These are phyloP conservation scores for Pestalotiopsis sp. DNA, from an alignment of 2,329 filamentous ascomycete species.

Conservation along the genomic window DNA sequence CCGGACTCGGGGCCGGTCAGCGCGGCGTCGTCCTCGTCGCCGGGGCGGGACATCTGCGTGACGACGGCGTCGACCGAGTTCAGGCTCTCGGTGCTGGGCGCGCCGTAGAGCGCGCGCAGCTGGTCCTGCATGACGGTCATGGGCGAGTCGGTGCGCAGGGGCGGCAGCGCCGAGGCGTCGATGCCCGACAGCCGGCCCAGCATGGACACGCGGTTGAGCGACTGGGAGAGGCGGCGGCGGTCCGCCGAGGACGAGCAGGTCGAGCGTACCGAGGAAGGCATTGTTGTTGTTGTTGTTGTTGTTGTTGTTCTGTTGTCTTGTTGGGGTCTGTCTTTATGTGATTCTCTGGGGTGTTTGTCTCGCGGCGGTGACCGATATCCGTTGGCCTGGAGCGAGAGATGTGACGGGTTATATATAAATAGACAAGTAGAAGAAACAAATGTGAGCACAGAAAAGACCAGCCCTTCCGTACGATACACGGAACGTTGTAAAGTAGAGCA, in stretches of 20 bases:
- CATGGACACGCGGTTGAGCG: slow-evolving; percentile 6
- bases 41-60: neutral
- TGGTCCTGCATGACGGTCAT: slow-evolving; percentile 12
- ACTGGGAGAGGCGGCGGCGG: slow-evolving; percentile 7
- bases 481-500: neutral
- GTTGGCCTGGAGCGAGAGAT: no score
- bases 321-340: neutral
- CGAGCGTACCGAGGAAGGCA: slow-evolving; percentile 6
- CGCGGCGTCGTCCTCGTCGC: neutral
- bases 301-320: neutral
- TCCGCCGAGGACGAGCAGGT: neutral
- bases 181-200: slow-evolving; percentile 4
- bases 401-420: neutral
- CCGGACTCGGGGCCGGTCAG: neutral
- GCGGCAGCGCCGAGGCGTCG: neutral
- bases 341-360: neutral
- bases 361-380: no score
- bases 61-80: slow-evolving; percentile 5
- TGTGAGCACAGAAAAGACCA: neutral
- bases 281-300: neutral
- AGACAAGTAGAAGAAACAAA: neutral
- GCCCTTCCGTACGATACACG: neutral
- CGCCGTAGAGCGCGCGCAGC: slow-evolving; percentile 7
- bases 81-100: slow-evolving; percentile 11
- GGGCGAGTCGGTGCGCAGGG: slow-evolving; percentile 1